Base-by-base conservation (phyloP, 371 early-diverging fungal species). In the Rhizopus arrhizus region DNA sequence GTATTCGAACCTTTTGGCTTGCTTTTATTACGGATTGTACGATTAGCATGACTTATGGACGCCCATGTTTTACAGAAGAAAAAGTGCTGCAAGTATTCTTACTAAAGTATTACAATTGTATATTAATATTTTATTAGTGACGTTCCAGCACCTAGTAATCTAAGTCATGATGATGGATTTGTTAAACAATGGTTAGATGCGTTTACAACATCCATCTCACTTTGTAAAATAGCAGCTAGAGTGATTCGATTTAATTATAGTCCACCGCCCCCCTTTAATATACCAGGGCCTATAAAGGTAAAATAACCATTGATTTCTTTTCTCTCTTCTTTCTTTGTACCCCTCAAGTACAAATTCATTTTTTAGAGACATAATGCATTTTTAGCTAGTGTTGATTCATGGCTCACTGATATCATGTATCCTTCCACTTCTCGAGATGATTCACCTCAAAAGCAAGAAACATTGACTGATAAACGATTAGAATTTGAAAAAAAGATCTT, bases 51-150 rank as follows among this genome's bases (percentile, higher is more conserved):
- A 61, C 62, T 4, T 74, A 68, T 49, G 81, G 78, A 3, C 65
- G 78, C 16, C 78, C 81, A 22, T 68, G 70, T 47, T 54, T 61
- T 10, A 73, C 73, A 15, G 77, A 81, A 35, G 81, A 81, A 58
- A 75, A 76, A 57, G 78, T 78, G 34, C 64, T 77, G 80, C 75
- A 69, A 66, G 71, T 62, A 7, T 40, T 41, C 13, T 33, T 42
- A n/a, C 8, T 9, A 6, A 48, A 48, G 1, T 7, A 48, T 43
- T 11, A n/a, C 6, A 0, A 13, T 6, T 11, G 6, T 3, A 29
- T 8, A 9, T 29, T 48, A 22, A 48, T 15, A 48, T 63, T 5
- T 40, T 47, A 32, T 16, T 45, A 74, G 75, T 53, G 67, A 65
- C 51, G 67, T 71, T 34, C 64, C 71, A 3, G 35, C 46, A 22